These are phyloP conservation scores for Arthrinium puccinioides DNA, from an alignment of 2,329 filamentous ascomycete genomes.

Conservation along the genomic window DNA sequence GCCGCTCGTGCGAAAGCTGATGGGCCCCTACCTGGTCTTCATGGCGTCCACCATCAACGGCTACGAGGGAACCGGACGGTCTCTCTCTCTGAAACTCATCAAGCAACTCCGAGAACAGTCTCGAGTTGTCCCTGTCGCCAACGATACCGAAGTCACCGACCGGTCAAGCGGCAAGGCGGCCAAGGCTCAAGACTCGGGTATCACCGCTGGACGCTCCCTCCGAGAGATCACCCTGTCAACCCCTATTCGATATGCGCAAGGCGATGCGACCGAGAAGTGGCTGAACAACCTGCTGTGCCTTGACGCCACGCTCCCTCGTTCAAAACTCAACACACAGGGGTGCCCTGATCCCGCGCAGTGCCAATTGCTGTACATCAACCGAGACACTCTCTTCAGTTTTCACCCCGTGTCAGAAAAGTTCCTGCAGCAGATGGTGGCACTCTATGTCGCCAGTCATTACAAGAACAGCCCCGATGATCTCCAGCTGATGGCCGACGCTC, in stretches of 20 bases:
- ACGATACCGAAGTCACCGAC: slow-evolving; percentile 61
- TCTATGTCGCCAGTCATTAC: slow-evolving; percentile 92
- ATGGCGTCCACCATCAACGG: slow-evolving; percentile 99
- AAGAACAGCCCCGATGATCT: slow-evolving; percentile 59
- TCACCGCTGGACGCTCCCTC: slow-evolving; percentile 65
- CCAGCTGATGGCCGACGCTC: slow-evolving; percentile 86
- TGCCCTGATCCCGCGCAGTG: slow-evolving; percentile 88
- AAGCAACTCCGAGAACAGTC: slow-evolving; percentile 95
- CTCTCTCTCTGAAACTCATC: slow-evolving; percentile 90
- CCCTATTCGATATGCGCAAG: slow-evolving; percentile 88
- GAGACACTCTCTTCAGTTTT: slow-evolving; percentile 96
- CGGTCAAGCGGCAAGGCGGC: slow-evolving; percentile 67
- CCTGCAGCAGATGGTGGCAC: slow-evolving; percentile 93
- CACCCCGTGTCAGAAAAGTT: slow-evolving; percentile 96
- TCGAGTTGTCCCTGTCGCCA: slow-evolving; percentile 49
- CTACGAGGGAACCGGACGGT: slow-evolving; percentile 94
- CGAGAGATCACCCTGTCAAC: slow-evolving; percentile 90
- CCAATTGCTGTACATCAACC: slow-evolving; percentile 88
- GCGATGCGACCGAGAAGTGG: slow-evolving; percentile 92
- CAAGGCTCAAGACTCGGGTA: slow-evolving; percentile 53
- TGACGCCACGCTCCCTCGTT: slow-evolving; percentile 80
- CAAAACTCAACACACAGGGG: slow-evolving; percentile 64
- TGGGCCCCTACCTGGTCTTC: slow-evolving; percentile 95
- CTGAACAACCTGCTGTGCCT: slow-evolving; percentile 89
- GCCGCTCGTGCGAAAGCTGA: slow-evolving; percentile 84